Base-by-base conservation (phyloP, 257 asterid species). In the Rauvolfia tetraphylla region DNA sequence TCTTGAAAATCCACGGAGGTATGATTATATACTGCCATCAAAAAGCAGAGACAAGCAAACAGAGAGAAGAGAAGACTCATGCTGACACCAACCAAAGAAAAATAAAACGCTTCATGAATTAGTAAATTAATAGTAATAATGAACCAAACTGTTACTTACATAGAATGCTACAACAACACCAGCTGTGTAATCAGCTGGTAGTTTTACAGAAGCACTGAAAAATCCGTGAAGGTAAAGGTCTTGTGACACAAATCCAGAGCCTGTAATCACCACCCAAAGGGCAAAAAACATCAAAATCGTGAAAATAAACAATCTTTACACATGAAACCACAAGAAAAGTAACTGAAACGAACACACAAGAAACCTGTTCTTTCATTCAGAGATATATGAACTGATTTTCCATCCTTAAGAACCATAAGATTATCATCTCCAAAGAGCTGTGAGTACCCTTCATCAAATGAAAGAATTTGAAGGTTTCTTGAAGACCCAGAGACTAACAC, bases 131-230 rank as follows among this genome's bases (percentile, higher is more conserved):
- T n/a, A 42, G 46, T 17, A 25, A 11, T 31, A 29, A 49, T 3
- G 42, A 33, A n/a, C 5, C 23, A 68, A 58, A 29, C 39, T 59
- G 22, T n/a, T 42, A 87, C 98, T 90, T 72, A 93, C 98, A 86
- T 93, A 93, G 76, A 93, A 93, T 11, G 98, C 97, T 72, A 93
- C 98, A n/a, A 93, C 98, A 68, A 93, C 98, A 15, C 98, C 98
- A 77, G 98, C 97, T 54, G 97, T 93, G 77, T 91, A 93, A 87
- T 88, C 98, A 25, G 97, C 83, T 79, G 98, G 98, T 20, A 93
- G 94, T 83, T 93, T 93, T 34, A 93, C 83, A 31, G 98, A 88
- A 80, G 97, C 98, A 83, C 97, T 93, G 76, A 91, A 93, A 74
- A 83, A 87, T 49, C 98, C 98, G 84, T 91, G 96, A 79, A 81